Percentiles rank a stretch among this genome's conserved stretches.
These are phyloP conservation scores for Mucor saturninus DNA, from an alignment of 371 early-diverging fungal genomes.

Conservation along the genomic window DNA sequence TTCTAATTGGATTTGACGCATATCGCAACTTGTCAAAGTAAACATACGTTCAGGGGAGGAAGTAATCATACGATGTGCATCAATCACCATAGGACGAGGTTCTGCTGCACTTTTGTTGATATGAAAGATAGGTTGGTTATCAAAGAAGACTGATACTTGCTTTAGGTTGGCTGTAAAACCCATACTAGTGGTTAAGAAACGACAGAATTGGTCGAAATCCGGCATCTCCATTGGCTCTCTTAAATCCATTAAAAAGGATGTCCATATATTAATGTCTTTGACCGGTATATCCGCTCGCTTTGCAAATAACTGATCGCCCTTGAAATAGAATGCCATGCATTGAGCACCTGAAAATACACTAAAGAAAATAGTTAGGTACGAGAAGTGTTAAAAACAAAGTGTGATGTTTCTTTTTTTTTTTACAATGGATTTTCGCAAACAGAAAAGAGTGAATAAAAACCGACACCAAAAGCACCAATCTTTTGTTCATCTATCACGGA, in stretches of 20 bases:
- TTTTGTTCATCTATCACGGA: constrained; percentile 50
- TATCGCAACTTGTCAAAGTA: constrained; percentile 60
- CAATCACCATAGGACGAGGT: constrained; percentile 65
- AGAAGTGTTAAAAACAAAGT: background rate
- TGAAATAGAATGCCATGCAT: constrained; percentile 92
- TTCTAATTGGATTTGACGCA: constrained; percentile 74
- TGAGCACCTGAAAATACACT: constrained; percentile 72
- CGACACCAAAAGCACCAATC: constrained; percentile 92
- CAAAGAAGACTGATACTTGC: constrained; percentile 67
- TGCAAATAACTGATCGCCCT: constrained; percentile 87
- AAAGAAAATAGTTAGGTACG: background rate
- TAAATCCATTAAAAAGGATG: constrained; percentile 75
- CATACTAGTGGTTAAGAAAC: constrained; percentile 84
- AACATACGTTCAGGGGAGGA: constrained; percentile 77
- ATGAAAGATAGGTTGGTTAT: constrained; percentile 61
- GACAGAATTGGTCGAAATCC: constrained; percentile 72
- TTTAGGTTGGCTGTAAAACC: constrained; percentile 82
- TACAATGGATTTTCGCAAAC: constrained; percentile 90
- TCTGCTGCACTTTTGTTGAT: constrained; percentile 70
- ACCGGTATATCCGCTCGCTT: constrained; percentile 68
- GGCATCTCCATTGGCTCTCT: constrained; percentile 82
- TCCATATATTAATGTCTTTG: constrained; percentile 60
- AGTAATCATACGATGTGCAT: constrained; percentile 48
- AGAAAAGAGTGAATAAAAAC: constrained; percentile 86
- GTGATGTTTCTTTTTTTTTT: constrained; percentile 18